A percentile compares a stretch with the other conserved stretches of the same genome.
These are phyloP conservation scores for Neonectria punicea DNA, from an alignment of 2,329 filamentous ascomycete genomes.

Conservation along the genomic window DNA sequence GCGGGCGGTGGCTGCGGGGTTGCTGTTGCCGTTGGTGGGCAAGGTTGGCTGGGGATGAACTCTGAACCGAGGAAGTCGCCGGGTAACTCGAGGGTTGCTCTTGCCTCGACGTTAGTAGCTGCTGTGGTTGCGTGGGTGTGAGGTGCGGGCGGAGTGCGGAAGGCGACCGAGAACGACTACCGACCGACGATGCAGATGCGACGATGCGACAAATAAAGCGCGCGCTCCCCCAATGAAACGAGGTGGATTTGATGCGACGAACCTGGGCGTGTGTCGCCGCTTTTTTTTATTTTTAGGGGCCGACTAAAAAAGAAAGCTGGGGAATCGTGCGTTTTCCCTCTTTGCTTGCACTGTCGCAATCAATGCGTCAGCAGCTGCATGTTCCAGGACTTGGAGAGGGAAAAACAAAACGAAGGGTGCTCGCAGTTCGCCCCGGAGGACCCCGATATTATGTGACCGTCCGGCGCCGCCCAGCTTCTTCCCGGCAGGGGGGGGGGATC, in stretches of 20 bases:
- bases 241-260: conserved; percentile 41
- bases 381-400: not conserved
- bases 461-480: not conserved
- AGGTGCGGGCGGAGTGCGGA: conserved; percentile 6
- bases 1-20: conserved; percentile 11
- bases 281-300: conserved; percentile 31
- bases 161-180: conserved; percentile 38
- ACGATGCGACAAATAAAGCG: conserved; percentile 32
- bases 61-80: conserved; percentile 43
- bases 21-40: conserved; percentile 3
- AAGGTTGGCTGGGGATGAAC: conserved; percentile 10
- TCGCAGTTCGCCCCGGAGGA: not conserved
- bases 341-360: conserved; percentile 18
- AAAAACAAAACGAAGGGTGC: not conserved
- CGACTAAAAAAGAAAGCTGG: conserved; percentile 35
- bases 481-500: not conserved
- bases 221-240: conserved; percentile 40
- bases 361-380: conserved; percentile 21
- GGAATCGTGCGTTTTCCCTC: conserved; percentile 29
- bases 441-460: not conserved
- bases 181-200: conserved; percentile 40
- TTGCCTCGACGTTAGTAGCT: not conserved
- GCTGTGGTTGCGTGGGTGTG: too few relatives aligned
- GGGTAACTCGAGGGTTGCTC: conserved; percentile 25
- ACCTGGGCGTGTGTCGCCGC: conserved; percentile 32